phyloP scores from a whole-genome alignment of 2,329 filamentous ascomycete genomes.

The Phialemonium atrogriseum region DNA sequence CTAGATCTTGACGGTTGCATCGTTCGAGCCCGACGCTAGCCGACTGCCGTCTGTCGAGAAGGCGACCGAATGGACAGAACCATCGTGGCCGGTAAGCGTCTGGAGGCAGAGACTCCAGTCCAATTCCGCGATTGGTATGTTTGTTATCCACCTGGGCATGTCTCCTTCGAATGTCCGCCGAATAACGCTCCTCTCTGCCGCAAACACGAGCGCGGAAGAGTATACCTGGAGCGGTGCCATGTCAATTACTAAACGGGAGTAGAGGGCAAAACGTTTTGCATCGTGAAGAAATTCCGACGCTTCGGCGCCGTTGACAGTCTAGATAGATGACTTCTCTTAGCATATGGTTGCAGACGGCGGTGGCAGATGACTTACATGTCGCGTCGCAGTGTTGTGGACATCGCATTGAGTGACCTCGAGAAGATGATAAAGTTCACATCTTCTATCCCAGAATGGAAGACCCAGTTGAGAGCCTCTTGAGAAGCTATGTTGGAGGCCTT shows the following conservation, averaged over 20 bases:
- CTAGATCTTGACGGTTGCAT: constrained; percentile 4
- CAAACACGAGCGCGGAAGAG: too few relatives aligned
- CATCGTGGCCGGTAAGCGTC: constrained; percentile 11
- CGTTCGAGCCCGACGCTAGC: constrained; percentile 2
- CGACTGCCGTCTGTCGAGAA: constrained; percentile 3
- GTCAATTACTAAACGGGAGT: too few relatives aligned
- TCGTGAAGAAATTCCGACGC: too few relatives aligned
- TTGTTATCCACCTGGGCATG: constrained; percentile 11
- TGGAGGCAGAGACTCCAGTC: constrained; percentile 8
- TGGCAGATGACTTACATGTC: too few relatives aligned
- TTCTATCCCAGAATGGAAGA: constrained; percentile 9
- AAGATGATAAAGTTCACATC: constrained; percentile 8
- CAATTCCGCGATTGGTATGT: constrained; percentile 3
- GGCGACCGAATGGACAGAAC: constrained; percentile 3
- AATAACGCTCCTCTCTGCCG: too few relatives aligned
- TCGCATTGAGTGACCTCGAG: constrained; percentile 5
- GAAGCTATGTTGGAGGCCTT: neutral
- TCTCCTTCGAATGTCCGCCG: constrained; percentile 11
- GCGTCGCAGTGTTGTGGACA: constrained; percentile 12
- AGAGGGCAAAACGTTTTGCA: too few relatives aligned
- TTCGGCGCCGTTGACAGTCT: too few relatives aligned
- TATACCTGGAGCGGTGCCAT: too few relatives aligned
- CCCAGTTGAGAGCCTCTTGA: neutral
- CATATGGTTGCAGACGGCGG: too few relatives aligned
- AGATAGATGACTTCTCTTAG: too few relatives aligned